These are phyloP conservation scores for Theileria orientalis DNA, from an alignment of 169 alveolate genomes.

Conservation along the genomic window DNA sequence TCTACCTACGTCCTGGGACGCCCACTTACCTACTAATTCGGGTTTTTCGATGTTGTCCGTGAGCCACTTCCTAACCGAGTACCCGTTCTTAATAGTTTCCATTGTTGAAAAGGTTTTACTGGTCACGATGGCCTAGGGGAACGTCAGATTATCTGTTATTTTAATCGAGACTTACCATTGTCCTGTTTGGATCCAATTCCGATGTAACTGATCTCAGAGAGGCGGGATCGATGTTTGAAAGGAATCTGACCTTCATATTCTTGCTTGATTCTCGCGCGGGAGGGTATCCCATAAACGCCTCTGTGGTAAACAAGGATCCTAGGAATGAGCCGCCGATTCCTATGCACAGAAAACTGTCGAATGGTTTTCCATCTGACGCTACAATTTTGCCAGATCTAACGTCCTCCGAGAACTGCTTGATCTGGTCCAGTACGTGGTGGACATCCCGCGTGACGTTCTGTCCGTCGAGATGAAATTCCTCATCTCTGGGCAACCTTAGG, in stretches of 20 bases:
- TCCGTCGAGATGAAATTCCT: conserved; percentile 15
- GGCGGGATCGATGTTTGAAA: conserved; percentile 99
- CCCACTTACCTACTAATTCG: conserved; percentile 47
- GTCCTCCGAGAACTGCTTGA: conserved; percentile 69
- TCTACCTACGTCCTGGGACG: conserved; percentile 5
- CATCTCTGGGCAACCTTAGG: conserved; percentile 78
- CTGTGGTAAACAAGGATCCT: conserved; percentile 91
- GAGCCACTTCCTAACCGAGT: conserved; percentile 88
- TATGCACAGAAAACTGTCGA: conserved; percentile 88
- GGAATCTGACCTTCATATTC: conserved; percentile 84
- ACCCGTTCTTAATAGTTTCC: conserved; percentile 97
- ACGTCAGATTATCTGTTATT: neutral
- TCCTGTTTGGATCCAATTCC: conserved; percentile 91
- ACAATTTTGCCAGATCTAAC: conserved; percentile 83
- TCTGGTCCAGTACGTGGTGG: conserved; percentile 69
- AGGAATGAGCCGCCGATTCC: conserved; percentile 99
- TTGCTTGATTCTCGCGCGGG: conserved; percentile 34
- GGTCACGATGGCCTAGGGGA: conserved; percentile 82
- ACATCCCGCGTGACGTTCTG: conserved; percentile 36
- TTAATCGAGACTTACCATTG: conserved; percentile 68
- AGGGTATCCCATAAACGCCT: conserved; percentile 77
- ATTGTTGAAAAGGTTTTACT: conserved; percentile 99
- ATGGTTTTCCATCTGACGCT: conserved; percentile 90
- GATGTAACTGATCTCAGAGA: conserved; percentile 89
- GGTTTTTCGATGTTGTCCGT: conserved; percentile 73